Base-by-base conservation (phyloP, 2,329 filamentous ascomycete genomes). In the Neurospora sp. region DNA sequence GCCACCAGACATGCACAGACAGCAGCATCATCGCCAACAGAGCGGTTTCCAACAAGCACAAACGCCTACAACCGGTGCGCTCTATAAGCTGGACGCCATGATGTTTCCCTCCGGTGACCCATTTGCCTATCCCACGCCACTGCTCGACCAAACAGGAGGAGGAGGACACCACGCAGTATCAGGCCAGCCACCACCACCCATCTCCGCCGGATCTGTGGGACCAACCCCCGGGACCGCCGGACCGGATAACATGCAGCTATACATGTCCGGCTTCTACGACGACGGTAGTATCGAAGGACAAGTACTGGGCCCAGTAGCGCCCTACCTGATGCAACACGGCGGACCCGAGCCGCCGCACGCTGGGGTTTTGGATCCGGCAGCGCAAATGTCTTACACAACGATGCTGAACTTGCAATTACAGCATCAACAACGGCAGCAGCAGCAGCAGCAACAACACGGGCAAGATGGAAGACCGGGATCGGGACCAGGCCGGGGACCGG, bases 71-170 rank as follows among this genome's bases (percentile, higher is more conserved):
- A 76, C 76, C 68, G 77, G 75, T 39, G 77, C 80, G 66, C 82
- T 93, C 17, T 87, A 91, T 73, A 91, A 92, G 77, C 84, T 94
- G 6, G 90, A 90, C 70, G 88, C 89, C 3, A 88, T 94, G 81
- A 93, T 95, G 90, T 95, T 95, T 76, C 89, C 91, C 1, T 90
- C 91, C 0, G 86, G 87, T 40, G 91, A 95, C 75, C 91, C 92
- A 0, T 91, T 95, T 72, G 90, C 89, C 0, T 96, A 95, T 75
- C 91, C 91, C 0, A 92, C 75, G 57, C 74, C 77, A 8, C 39
- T 74, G 39, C 69, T 76, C 66, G 74, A 75, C 57, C 73, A 75
- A 67, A 77, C 80, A 76, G 75, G 76, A 57, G 23, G 46, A 62
- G 52, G 52, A 1, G 52, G 52, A 10, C 52, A 62, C 28, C 52